Base-by-base conservation (phyloP, 331 rosid genomes). In the Rhamnella rubrinervis region DNA sequence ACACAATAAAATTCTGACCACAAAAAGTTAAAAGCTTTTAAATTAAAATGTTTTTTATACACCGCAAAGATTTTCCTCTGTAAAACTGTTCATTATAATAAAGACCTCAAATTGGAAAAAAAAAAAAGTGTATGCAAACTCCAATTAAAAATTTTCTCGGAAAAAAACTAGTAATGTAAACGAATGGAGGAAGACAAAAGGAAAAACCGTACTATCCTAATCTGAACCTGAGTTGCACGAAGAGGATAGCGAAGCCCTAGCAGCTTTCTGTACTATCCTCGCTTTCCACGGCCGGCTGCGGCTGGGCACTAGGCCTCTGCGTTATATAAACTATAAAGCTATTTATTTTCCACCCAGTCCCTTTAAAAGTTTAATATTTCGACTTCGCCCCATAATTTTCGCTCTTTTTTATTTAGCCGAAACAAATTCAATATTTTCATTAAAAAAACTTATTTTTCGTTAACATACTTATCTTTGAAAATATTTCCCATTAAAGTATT, bases 171-270 rank as follows among this genome's bases (percentile, higher is more conserved):
- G 16, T 13, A 50, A 23, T 19, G 26, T 31, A 17, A 18, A 8
- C 52, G 55, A 10, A 16, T 31, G 14, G 41, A 10, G 58, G 11
- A 12, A 4, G 1, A 4, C 5, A 31, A n/a, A 40, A 17, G 16
- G 3, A 28, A 40, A 1, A 16, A 11, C 63, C 20, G 46, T n/a
- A n/a, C n/a, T n/a, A n/a, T n/a, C n/a, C n/a, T n/a, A n/a, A 35
- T 74, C 47, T 38, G 53, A 49, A 71, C 77, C 75, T 44, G 74
- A 25, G 37, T 1, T 31, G 28, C 8, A 21, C 17, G 67, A 8
- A 65, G 55, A 35, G 28, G 64, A 72, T n/a, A 16, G n/a, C 53
- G 21, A 65, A 78, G 68, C 83, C 83, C 83, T 73, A 78, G 83
- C 72, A 44, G 72, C 65, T 13, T 20, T 39, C 70, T 13, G 21